A percentile compares a stretch with the other conserved stretches of the same genome.
Conservation (phyloP, 2,329 filamentous ascomycete species). For the Ramichloridium luteum region DNA sequence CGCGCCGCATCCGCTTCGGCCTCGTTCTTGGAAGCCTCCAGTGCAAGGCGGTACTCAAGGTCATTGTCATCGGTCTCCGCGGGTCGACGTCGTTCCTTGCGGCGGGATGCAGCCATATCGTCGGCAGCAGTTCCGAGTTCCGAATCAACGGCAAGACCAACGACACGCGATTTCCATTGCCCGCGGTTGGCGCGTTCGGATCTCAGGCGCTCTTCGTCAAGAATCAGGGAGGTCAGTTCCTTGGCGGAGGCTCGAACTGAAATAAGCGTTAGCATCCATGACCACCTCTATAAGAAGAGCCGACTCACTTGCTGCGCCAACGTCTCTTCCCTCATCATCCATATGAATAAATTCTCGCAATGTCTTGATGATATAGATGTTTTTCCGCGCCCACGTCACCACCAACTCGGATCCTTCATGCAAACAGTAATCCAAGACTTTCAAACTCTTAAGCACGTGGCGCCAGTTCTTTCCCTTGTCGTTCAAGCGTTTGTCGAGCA, state of each 20-base stretch:
- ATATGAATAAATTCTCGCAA: conserved; percentile 93
- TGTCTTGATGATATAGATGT: conserved; percentile 98
- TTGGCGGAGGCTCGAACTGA: conserved; percentile 90
- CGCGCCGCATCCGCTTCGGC: conserved; percentile 83
- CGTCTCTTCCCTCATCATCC: conserved; percentile 88
- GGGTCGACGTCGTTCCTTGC: conserved; percentile 26
- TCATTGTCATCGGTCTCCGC: conserved; percentile 62
- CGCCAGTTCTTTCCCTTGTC: conserved; percentile 99
- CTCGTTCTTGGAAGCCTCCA: conserved; percentile 90
- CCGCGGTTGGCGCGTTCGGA: conserved; percentile 84
- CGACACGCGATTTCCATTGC: conserved; percentile 93
- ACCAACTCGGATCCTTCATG: conserved; percentile 95
- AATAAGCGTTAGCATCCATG: conserved; percentile 21
- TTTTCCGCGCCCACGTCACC: conserved; percentile 95
- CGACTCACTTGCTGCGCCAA: conserved; percentile 81
- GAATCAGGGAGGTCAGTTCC: conserved; percentile 79
- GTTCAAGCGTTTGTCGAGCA: conserved; percentile 96
- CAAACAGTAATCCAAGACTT: conserved; percentile 94
- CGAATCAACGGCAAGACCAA: conserved; percentile 67
- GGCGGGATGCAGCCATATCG: conserved; percentile 24
- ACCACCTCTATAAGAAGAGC: neutral
- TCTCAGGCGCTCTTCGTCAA: conserved; percentile 86
- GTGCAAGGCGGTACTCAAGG: conserved; percentile 74
- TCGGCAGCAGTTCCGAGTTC: conserved; percentile 29
- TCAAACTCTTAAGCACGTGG: conserved; percentile 92